Base-by-base conservation (phyloP, 2,329 filamentous ascomycete genomes). In the Hirsutella rhossiliensis region DNA sequence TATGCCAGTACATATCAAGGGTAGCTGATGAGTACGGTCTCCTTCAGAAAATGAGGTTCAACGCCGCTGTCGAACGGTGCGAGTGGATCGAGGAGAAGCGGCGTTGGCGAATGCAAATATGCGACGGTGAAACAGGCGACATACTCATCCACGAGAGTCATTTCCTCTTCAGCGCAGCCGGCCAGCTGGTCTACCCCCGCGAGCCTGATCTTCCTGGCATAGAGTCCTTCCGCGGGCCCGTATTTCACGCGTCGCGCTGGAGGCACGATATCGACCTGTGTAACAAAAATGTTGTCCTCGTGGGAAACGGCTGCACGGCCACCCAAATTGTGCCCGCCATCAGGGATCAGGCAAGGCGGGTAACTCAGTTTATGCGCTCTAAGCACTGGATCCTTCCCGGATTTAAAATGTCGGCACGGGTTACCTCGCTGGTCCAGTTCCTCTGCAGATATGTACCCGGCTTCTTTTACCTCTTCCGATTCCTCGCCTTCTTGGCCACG, bases 171-270 rank as follows among this genome's bases (percentile, higher is more conserved):
- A 48, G 54, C 11, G 64, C 50, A 5, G 50, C 57, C 0, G 66
- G 66, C 5, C 47, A 58, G 17, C 56, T 69, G 11, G 54, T 56
- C 20, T 40, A 55, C 29, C 59, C 64, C 0, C 54, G 59, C 3
- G 54, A 60, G 32, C 50, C 64, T 1, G 63, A 67, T 17, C 67
- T 79, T 18, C 64, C 68, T 0, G 76, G 75, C 0, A 48, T 72
- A 0, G 50, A 66, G 2, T 60, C 58, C n/a, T 82, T 77, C 58
- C 57, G 66, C 42, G 76, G 76, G 9, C 53, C 59, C 8, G 56
- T 78, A 3, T 63, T 78, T 38, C 76, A 81, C 52, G 72, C 72
- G 0, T 69, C 76, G 1, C 62, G 66, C 32, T 82, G 75, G 75
- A 67, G 73, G 2, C 56, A 70, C 5, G 63, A 67, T n/a, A 58